These are phyloP conservation scores for Alternaria gaisen DNA, from an alignment of 2,329 filamentous ascomycete species.

Conservation along the genomic window DNA sequence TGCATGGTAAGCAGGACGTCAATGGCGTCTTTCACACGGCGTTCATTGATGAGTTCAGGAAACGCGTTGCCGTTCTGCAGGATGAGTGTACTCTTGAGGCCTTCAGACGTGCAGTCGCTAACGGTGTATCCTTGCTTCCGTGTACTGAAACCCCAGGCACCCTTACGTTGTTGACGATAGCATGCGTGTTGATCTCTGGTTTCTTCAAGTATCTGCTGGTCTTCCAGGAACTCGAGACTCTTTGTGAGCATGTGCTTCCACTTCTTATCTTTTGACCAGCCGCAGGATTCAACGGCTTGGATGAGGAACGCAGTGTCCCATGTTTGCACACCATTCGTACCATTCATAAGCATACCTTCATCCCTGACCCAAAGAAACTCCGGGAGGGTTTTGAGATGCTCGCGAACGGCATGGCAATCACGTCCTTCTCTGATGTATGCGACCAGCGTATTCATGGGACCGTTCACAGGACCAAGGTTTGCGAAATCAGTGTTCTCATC, in stretches of 20 bases:
- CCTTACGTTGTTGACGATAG: conserved; percentile 90
- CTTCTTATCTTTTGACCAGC: conserved; percentile 76
- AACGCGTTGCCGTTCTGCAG: conserved; percentile 79
- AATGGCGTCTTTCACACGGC: conserved; percentile 84
- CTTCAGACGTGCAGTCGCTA: conserved; percentile 93
- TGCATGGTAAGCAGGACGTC: conserved; percentile 93
- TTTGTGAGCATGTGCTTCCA: conserved; percentile 86
- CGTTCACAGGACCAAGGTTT: conserved; percentile 87
- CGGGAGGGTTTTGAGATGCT: conserved; percentile 80
- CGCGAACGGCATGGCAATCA: conserved; percentile 72
- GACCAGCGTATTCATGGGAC: conserved; percentile 85
- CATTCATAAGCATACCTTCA: conserved; percentile 93
- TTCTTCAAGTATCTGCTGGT: conserved; percentile 89
- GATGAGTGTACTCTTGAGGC: conserved; percentile 83
- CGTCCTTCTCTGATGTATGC: conserved; percentile 88
- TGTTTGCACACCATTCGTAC: conserved; percentile 96
- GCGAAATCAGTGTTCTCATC: conserved; percentile 92
- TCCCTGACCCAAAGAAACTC: conserved; percentile 92
- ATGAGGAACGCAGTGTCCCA: conserved; percentile 96
- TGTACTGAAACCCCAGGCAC: conserved; percentile 96
- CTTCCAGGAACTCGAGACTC: conserved; percentile 84
- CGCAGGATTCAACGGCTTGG: conserved; percentile 81
- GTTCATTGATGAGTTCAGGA: conserved; percentile 75
- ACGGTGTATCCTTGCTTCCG: conserved; percentile 93
- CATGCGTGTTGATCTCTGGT: conserved; percentile 78